phyloP scores from a whole-genome alignment of 75 land plant species.

The Cupressus sempervirens region DNA sequence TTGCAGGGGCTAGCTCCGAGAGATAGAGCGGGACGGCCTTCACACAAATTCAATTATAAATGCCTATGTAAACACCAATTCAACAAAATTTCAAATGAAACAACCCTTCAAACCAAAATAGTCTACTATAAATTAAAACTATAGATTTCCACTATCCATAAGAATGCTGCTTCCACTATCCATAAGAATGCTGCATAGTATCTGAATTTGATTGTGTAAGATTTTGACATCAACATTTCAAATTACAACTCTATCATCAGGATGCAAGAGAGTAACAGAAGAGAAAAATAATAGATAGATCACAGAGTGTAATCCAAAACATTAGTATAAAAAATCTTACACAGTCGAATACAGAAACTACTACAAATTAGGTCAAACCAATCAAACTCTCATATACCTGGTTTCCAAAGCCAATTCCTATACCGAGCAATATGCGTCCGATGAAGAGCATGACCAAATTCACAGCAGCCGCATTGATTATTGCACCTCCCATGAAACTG shows the following conservation, averaged over 20 bases:
- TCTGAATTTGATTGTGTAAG: no score
- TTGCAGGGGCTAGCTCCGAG: conserved; percentile 82
- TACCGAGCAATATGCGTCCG: conserved; percentile 84
- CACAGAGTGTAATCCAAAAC: no score
- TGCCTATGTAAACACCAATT: background rate
- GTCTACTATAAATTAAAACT: background rate
- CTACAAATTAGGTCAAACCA: background rate
- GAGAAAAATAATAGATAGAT: no score
- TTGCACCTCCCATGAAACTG: conserved; percentile 66
- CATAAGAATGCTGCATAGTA: no score
- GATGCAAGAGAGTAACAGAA: no score
- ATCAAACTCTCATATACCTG: conserved; percentile 43
- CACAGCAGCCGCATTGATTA: conserved; percentile 56
- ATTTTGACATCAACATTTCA: no score
- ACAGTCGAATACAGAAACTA: background rate
- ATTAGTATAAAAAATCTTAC: no score
- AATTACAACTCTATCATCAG: no score
- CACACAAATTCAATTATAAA: conserved; percentile 7
- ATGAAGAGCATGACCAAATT: conserved; percentile 68
- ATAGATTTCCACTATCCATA: no score
- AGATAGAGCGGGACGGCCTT: conserved; percentile 84
- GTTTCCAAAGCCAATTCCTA: conserved; percentile 87
- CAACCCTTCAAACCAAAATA: background rate
- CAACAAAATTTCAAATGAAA: background rate
- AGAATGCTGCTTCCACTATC: no score